phyloP scores from a whole-genome alignment of 768 basidiomycete species.

The Rhizopogon salebrosus region DNA sequence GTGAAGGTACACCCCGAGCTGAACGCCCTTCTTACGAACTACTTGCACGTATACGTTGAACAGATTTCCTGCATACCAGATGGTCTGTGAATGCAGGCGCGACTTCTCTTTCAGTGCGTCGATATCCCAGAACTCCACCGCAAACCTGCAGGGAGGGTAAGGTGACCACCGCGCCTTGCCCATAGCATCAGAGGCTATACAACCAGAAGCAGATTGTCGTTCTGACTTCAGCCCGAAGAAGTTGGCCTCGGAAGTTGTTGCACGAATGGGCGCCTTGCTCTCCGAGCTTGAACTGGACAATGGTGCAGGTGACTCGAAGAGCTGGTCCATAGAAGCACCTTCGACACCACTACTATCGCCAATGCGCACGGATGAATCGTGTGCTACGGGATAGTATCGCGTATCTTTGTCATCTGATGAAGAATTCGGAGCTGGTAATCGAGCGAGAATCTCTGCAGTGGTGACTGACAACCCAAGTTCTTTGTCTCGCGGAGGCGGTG shows the following conservation, averaged over 20 bases:
- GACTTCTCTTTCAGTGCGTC: constrained; percentile 80
- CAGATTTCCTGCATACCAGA: constrained; percentile 86
- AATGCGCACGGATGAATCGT: constrained; percentile 67
- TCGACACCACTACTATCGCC: constrained; percentile 60
- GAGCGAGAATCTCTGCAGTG: constrained; percentile 44
- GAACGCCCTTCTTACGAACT: constrained; percentile 73
- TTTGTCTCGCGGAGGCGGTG: constrained; percentile 37
- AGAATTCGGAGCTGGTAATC: constrained; percentile 18
- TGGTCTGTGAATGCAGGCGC: constrained; percentile 75
- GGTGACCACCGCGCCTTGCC: constrained; percentile 55
- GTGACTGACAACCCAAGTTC: constrained; percentile 63
- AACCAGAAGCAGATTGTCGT: constrained; percentile 35
- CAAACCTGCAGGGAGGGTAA: constrained; percentile 80
- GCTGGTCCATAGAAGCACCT: constrained; percentile 62
- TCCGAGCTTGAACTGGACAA: constrained; percentile 13
- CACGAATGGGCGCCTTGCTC: constrained; percentile 21
- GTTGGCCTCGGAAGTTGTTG: constrained; percentile 39
- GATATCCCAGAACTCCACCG: constrained; percentile 88
- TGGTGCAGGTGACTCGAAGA: constrained; percentile 43
- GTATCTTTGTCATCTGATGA: constrained; percentile 24
- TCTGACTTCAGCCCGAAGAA: constrained; percentile 61
- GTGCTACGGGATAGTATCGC: constrained; percentile 59
- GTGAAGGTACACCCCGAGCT: constrained; percentile 87
- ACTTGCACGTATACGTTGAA: constrained; percentile 90
- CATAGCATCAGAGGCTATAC: constrained; percentile 37